These are phyloP conservation scores for Xerocomellus amylosporus DNA, from an alignment of 768 basidiomycete genomes.

Conservation along the genomic window DNA sequence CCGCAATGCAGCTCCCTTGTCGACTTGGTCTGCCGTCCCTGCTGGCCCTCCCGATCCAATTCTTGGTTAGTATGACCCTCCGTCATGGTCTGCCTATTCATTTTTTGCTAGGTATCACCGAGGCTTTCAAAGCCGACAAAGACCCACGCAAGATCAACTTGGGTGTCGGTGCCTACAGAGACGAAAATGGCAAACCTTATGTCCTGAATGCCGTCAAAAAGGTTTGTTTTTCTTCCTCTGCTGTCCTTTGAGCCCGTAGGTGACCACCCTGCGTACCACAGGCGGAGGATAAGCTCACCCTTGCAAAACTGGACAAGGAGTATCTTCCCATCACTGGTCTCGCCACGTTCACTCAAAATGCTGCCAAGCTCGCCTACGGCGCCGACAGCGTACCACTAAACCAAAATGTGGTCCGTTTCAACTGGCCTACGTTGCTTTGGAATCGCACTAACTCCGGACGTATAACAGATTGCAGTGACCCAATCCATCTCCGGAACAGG, in stretches of 20 bases:
- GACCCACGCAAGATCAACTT: conserved; percentile 93
- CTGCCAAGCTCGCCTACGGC: conserved; percentile 90
- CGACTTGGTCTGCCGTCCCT: conserved; percentile 78
- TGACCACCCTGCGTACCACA: conserved; percentile 26
- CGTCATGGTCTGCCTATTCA: conserved; percentile 3
- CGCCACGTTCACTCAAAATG: conserved; percentile 77
- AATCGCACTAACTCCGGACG: neutral
- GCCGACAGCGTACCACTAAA: conserved; percentile 69
- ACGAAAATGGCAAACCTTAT: conserved; percentile 93
- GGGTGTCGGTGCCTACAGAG: conserved; percentile 95
- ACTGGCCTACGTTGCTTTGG: neutral
- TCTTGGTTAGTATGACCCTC: conserved; percentile 55
- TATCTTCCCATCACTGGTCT: conserved; percentile 96
- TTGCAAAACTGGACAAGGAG: conserved; percentile 82
- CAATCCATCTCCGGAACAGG: conserved; percentile 98
- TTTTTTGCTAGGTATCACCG: conserved; percentile 67
- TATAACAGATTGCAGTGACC: conserved; percentile 70
- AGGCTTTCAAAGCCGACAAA: conserved; percentile 96
- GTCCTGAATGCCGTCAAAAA: conserved; percentile 87
- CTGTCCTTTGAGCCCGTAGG: neutral
- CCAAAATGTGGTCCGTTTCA: conserved; percentile 63
- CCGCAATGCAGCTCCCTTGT: conserved; percentile 45
- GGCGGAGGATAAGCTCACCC: conserved; percentile 74
- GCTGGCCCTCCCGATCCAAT: conserved; percentile 93
- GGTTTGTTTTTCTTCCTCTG: conserved; percentile 39